Evolutionary conservation across 108 stramenopile species (phyloP).

Genomic region (Conticribra weissflogii): DNA sequence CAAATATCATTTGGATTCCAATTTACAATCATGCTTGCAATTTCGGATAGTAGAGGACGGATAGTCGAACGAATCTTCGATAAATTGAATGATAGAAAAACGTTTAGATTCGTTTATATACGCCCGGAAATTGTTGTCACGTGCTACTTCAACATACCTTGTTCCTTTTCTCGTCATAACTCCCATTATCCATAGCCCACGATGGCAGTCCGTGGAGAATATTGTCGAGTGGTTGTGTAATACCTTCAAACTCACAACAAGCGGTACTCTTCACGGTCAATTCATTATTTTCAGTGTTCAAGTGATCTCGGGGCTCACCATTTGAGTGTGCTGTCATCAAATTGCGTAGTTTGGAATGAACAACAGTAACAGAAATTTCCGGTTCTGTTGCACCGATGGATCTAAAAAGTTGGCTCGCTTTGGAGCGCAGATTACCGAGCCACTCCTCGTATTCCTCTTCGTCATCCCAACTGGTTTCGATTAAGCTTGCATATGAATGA

Average conservation of each 20-base stretch:
- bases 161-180: constrained; percentile 37
- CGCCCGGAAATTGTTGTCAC: too few species aligned
- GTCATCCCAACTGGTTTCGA: constrained; percentile 85
- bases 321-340: constrained; percentile 62
- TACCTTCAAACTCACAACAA: constrained; percentile 74
- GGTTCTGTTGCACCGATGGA: constrained; percentile 71
- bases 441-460: constrained; percentile 81
- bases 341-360: constrained; percentile 52
- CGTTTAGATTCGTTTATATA: too few species aligned
- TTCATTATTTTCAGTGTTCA: constrained; percentile 69
- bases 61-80: constrained; percentile 51
- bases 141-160: constrained; percentile 52
- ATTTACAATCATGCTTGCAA: constrained; percentile 63
- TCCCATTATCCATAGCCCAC: constrained; percentile 62
- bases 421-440: constrained; percentile 76
- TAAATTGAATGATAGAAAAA: background rate
- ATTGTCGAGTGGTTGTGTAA: constrained; percentile 78
- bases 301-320: constrained; percentile 71
- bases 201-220: constrained; percentile 74
- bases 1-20: constrained; percentile 84
- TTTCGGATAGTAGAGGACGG: constrained; percentile 59
- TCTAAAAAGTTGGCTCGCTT: constrained; percentile 72
- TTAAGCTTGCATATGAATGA: constrained; percentile 61
- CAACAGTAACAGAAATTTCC: constrained; percentile 53
- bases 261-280: constrained; percentile 71